Evolutionary conservation across 2,329 filamentous ascomycete species (phyloP).

Genomic region (Talaromyces sp.): DNA sequence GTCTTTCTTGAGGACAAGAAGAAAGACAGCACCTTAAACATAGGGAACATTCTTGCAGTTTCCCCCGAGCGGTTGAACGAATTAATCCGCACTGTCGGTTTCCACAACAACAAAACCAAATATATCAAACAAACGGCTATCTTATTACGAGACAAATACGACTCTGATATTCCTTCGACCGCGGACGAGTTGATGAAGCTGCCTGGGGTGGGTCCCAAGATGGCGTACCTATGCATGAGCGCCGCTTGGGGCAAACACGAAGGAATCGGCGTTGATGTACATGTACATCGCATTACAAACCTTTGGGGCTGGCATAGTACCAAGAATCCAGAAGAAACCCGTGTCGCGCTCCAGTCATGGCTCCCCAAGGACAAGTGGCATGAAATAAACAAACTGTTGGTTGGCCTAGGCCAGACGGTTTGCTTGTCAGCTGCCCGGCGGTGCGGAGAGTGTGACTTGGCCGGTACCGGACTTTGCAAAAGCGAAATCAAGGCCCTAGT

Average conservation of each 20-base stretch:
- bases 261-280: slow-evolving; percentile 90
- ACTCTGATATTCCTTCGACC: slow-evolving; percentile 74
- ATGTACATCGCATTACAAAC: slow-evolving; percentile 92
- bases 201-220: slow-evolving; percentile 88
- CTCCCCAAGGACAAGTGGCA: slow-evolving; percentile 80
- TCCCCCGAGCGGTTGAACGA: slow-evolving; percentile 63
- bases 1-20: slow-evolving; percentile 14
- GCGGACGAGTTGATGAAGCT: slow-evolving; percentile 70
- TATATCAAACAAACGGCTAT: slow-evolving; percentile 71
- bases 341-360: slow-evolving; percentile 72
- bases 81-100: slow-evolving; percentile 79
- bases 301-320: slow-evolving; percentile 89
- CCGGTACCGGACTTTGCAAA: slow-evolving; percentile 69
- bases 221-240: slow-evolving; percentile 84
- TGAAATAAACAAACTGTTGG: slow-evolving; percentile 85
- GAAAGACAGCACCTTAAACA: slow-evolving; percentile 54
- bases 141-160: slow-evolving; percentile 66
- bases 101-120: slow-evolving; percentile 91
- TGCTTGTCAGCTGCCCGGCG: slow-evolving; percentile 74
- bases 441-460: slow-evolving; percentile 83
- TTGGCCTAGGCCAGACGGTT: slow-evolving; percentile 82
- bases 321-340: slow-evolving; percentile 75
- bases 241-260: slow-evolving; percentile 65
- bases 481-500: slow-evolving; percentile 65
- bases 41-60: slow-evolving; percentile 73